Base-by-base conservation (phyloP, 352 stramenopile species). In the Peronosclerospora sorghi region DNA sequence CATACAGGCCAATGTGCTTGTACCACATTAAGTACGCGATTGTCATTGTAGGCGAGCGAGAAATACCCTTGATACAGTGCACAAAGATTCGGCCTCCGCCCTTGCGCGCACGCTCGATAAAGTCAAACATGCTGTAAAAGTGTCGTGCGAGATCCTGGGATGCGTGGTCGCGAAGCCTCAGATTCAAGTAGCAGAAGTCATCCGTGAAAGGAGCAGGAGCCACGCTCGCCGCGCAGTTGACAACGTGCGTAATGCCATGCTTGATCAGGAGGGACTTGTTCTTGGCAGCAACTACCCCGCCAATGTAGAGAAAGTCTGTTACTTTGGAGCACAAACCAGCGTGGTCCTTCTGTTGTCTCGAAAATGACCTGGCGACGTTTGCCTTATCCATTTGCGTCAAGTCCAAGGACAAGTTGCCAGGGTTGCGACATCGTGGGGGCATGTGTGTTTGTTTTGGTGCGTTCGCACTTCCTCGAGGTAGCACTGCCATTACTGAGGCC, bases 1-100 rank as follows among this genome's bases (percentile, higher is more conserved):
- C 68, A 44, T 89, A 81, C 59, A 92, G 74, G 9, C 65, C 65
- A 28, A 90, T 82, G 15, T 72, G 58, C 54, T 89, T 88, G 63
- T 79, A 74, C 77, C 78, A 90, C 82, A 94, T 92, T 41, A 94
- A 62, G 43, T 94, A 91, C 41, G 79, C 82, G 42, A 94, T 92
- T 8, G 79, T 77, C 66, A 94, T 88, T 1, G 82, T 88, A 13
- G 82, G 82, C 1, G 82, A 94, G 26, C 82, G 63, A 19, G 82
- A 94, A 29, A 94, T 94, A 42, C 82, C 82, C 40, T 94, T 94
- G 4, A 94, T 62, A 44, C 82, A 94, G 40, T 94, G 82, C 43
- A 94, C 63, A 41, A 92, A 90, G 19, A 93, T 68, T 35, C 84
- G 81, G 17, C 82, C 79, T 19, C 74, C 69, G 24, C 56, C 45